phyloP scores from a whole-genome alignment of 1,139 yeast genomes.

The Wickerhamomyces sp. region DNA sequence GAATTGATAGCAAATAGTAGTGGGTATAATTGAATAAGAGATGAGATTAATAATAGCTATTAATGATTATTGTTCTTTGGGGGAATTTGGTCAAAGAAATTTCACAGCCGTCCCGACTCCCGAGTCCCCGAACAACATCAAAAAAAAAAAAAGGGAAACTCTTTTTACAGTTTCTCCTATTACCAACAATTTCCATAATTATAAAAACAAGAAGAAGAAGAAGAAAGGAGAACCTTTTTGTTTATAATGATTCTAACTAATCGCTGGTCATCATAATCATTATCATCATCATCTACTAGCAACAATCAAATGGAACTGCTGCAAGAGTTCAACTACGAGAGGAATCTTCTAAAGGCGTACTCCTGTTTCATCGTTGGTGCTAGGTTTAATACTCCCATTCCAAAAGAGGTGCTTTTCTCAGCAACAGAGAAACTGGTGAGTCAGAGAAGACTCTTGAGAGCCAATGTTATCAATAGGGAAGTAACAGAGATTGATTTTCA shows the following conservation, averaged over 20 bases:
- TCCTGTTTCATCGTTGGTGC: conserved; percentile 22
- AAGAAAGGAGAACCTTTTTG: no score
- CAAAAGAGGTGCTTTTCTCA: conserved; percentile 14
- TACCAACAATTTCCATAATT: no score
- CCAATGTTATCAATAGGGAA: conserved; percentile 9
- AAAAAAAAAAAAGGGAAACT: no score
- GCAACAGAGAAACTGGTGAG: conserved; percentile 6
- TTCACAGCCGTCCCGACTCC: no score
- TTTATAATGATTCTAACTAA: no score
- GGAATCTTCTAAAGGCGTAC: conserved; percentile 18
- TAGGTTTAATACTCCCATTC: conserved; percentile 17
- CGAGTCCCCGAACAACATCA: no score
- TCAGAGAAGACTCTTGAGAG: conserved; percentile 7
- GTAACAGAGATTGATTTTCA: conserved; percentile 12
- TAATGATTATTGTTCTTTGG: no score
- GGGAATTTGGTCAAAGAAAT: no score
- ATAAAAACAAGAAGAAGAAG: no score
- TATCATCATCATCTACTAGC: conserved; percentile 7
- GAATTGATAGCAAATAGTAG: not conserved
- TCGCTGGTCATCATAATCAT: not conserved
- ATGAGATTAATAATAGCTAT: no score
- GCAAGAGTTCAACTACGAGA: conserved; percentile 6
- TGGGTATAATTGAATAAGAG: no score
- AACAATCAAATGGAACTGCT: conserved; percentile 25
- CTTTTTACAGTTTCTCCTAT: no score